These are phyloP conservation scores for Xenosphaeropsis pyriputrescens DNA, from an alignment of 2,329 filamentous ascomycete species.

Conservation along the genomic window DNA sequence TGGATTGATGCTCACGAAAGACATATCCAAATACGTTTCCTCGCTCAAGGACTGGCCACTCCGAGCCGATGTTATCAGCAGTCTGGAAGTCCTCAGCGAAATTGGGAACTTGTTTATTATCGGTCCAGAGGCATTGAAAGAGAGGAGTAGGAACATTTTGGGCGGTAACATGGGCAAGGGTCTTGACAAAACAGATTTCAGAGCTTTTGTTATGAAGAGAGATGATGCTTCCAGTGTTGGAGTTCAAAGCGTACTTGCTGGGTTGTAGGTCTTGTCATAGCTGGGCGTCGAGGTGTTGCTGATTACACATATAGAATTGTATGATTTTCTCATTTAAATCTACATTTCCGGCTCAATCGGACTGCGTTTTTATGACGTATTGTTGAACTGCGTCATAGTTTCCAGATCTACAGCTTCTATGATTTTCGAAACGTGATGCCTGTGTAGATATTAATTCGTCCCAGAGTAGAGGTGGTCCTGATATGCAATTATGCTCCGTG, in stretches of 20 bases:
- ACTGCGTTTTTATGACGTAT: too few species aligned
- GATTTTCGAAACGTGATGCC: too few species aligned
- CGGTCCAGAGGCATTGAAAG: constrained; percentile 61
- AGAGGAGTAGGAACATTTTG: constrained; percentile 47
- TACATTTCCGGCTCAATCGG: too few species aligned
- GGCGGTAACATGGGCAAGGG: constrained; percentile 31
- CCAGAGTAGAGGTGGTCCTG: too few species aligned
- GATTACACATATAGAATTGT: not conserved
- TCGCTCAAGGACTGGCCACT: constrained; percentile 73
- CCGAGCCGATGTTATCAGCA: constrained; percentile 48
- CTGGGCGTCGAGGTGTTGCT: not conserved
- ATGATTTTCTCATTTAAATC: too few species aligned
- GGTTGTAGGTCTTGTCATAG: constrained; percentile 11
- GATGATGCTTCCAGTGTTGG: constrained; percentile 73
- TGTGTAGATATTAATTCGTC: too few species aligned
- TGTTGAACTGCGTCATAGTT: too few species aligned
- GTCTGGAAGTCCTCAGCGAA: constrained; percentile 78
- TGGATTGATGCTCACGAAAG: constrained; percentile 88
- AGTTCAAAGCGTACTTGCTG: constrained; percentile 67
- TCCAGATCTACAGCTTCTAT: too few species aligned
- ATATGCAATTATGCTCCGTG: too few species aligned
- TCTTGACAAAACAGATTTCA: constrained; percentile 55
- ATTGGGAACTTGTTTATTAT: constrained; percentile 95
- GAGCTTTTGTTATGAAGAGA: constrained; percentile 69
- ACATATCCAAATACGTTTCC: constrained; percentile 85